Evolutionary conservation across 2,329 filamentous ascomycete species (phyloP).

Genomic region (Sporothrix variecibatus): DNA sequence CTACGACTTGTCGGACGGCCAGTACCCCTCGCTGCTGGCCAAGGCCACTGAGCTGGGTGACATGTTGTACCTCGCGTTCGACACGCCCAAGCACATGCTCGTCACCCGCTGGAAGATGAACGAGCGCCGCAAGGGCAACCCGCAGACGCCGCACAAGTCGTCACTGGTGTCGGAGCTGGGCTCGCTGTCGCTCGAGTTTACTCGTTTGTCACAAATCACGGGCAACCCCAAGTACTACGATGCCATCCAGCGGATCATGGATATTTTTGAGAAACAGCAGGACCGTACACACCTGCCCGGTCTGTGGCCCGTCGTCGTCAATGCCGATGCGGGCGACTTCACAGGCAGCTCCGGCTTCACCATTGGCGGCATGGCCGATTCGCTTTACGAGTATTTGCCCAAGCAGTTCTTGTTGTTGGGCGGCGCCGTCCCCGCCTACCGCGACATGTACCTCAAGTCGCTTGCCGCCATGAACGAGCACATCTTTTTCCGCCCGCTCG

Average conservation of each 20-base stretch:
- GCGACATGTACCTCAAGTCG: constrained; percentile 36
- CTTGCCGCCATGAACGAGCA: constrained; percentile 42
- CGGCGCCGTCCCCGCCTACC: constrained; percentile 51
- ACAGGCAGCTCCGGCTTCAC: constrained; percentile 56
- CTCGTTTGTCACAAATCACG: constrained; percentile 63
- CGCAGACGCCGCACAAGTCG: constrained; percentile 40
- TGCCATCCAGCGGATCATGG: constrained; percentile 58
- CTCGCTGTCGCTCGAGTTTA: constrained; percentile 68
- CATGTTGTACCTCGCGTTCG: constrained; percentile 66
- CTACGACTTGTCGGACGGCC: constrained; percentile 45
- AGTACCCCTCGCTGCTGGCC: constrained; percentile 58
- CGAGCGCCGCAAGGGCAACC: constrained; percentile 21
- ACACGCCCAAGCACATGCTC: constrained; percentile 68
- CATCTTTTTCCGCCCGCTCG: constrained; percentile 47
- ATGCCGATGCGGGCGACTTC: constrained; percentile 58
- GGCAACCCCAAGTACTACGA: constrained; percentile 63
- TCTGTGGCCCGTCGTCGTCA: constrained; percentile 62
- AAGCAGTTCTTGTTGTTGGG: constrained; percentile 67
- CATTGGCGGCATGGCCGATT: constrained; percentile 59
- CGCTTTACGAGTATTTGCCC: constrained; percentile 65
- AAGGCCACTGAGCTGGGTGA: constrained; percentile 68
- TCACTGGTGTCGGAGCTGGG: constrained; percentile 54
- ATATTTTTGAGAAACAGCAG: constrained; percentile 57
- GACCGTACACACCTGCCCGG: constrained; percentile 58
- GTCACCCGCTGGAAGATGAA: constrained; percentile 35